phyloP scores from a whole-genome alignment of 352 stramenopile genomes.

The Pythium utonaiense region DNA sequence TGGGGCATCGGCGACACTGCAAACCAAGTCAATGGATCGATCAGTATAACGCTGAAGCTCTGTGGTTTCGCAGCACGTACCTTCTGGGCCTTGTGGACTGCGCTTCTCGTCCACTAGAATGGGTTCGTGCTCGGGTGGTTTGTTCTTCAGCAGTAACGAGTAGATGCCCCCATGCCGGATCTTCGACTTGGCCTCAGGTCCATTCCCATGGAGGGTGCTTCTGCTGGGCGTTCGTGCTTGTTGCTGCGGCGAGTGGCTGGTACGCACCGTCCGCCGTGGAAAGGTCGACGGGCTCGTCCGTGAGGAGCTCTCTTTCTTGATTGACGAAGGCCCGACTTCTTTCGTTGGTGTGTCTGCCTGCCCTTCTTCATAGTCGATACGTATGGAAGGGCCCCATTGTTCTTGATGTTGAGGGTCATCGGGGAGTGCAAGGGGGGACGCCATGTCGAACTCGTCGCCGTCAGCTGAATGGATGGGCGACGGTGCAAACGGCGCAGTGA shows the following conservation, averaged over 20 bases:
- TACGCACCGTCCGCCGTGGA: neutral
- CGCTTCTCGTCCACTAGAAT: conserved; percentile 51
- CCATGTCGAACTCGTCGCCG: conserved; percentile 57
- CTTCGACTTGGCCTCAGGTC: conserved; percentile 42
- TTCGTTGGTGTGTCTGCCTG: neutral
- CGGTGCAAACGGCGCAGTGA: conserved; percentile 33
- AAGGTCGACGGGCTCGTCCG: conserved; percentile 7
- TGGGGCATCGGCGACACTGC: conserved; percentile 8
- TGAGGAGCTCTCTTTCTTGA: neutral
- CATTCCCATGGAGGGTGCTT: neutral
- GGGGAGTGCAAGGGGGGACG: conserved; percentile 58
- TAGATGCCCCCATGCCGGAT: conserved; percentile 77
- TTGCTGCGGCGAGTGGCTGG: conserved; percentile 2
- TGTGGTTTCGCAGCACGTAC: neutral
- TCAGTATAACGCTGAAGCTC: neutral
- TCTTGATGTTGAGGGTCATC: conserved; percentile 32
- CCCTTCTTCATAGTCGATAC: conserved; percentile 21
- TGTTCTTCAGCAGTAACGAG: conserved; percentile 68
- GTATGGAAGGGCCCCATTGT: conserved; percentile 25
- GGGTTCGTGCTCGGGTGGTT: conserved; percentile 38
- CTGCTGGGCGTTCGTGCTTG: neutral
- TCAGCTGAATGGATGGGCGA: conserved; percentile 31
- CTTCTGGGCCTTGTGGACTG: conserved; percentile 21
- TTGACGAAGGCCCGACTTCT: neutral
- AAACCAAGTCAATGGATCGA: neutral